Base-by-base conservation (phyloP, 164 flowering plant species). In the Umbilicus rupestris region DNA sequence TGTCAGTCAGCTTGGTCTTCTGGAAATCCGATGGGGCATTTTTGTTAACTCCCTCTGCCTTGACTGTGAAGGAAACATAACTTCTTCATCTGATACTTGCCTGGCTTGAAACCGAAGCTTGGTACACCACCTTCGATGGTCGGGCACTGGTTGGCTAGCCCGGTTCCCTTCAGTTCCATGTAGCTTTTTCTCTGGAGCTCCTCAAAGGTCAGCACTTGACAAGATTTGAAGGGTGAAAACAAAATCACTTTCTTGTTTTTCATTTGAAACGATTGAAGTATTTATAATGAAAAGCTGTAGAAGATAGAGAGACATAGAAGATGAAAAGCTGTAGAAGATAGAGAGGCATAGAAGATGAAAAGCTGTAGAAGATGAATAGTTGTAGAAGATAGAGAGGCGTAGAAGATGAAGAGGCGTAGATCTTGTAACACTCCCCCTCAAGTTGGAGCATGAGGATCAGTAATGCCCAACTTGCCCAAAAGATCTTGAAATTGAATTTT, bases 131-230 rank as follows among this genome's bases (percentile, higher is more conserved):
- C 90, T 0, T 85, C 93, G 28, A 91, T 82, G 64, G 93, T 89
- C 37, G 97, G 97, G 81, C 98, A 90, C 71, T 94, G 97, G 89
- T 87, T 94, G 12, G 97, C 98, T 0, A 97, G 91, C 66, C 98
- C 98, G 0, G 89, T 79, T 60, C 98, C 97, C 75, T 94, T 94
- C 45, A 90, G 96, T 75, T 94, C 98, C 82, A 89, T 69, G 85
- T 94, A 94, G 26, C 96, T 89, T 81, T 87, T 90, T 84, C 97
- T 90, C 75, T 94, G 98, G 70, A 94, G 87, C 73, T 94, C 98
- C 10, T 94, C 97, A 65, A 59, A 94, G 70, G 98, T 94, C n/a
- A n/a, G n/a, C n/a, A n/a, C n/a, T n/a, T n/a, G n/a, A n/a, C n/a
- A n/a, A n/a, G n/a, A n/a, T n/a, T n/a, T n/a, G n/a, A n/a, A n/a